phyloP scores from a whole-genome alignment of 2,329 filamentous ascomycete genomes.

The Diaporthe humulicola region DNA sequence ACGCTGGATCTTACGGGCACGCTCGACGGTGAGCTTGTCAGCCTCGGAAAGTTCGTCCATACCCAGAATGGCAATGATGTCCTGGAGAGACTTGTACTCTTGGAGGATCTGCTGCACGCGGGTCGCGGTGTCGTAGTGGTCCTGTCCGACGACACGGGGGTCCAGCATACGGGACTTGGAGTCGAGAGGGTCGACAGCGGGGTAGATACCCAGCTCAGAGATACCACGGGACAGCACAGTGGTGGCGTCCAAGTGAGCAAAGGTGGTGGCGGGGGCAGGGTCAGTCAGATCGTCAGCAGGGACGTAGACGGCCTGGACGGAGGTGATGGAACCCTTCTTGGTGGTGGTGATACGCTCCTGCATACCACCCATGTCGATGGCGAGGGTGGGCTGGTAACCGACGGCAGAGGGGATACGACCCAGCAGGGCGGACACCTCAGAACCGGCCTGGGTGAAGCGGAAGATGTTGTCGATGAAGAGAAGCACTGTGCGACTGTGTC shows the following conservation, averaged over 20 bases:
- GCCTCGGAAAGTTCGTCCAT: slow-evolving; percentile 99
- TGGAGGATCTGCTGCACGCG: slow-evolving; percentile 99
- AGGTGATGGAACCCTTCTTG: slow-evolving; percentile 99
- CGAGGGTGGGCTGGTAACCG: slow-evolving; percentile 99
- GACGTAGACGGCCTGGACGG: slow-evolving; percentile 99
- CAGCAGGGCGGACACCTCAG: slow-evolving; percentile 98
- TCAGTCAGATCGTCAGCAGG: slow-evolving; percentile 99
- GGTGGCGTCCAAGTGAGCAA: slow-evolving; percentile 99
- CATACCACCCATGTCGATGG: slow-evolving; percentile 99
- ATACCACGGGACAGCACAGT: slow-evolving; percentile 99
- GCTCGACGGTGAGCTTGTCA: slow-evolving; percentile 99
- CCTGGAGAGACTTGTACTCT: slow-evolving; percentile 99
- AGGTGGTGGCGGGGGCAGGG: slow-evolving; percentile 98
- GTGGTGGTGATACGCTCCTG: slow-evolving; percentile 99
- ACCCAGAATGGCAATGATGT: slow-evolving; percentile 99
- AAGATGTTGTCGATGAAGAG: slow-evolving; percentile 99
- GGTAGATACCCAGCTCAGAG: slow-evolving; percentile 99
- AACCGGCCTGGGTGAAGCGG: slow-evolving; percentile 99
- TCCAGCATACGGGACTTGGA: slow-evolving; percentile 99
- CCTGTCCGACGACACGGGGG: slow-evolving; percentile 97
- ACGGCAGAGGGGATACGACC: slow-evolving; percentile 99
- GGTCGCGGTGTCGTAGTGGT: slow-evolving; percentile 96
- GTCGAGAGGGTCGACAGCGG: slow-evolving; percentile 99
- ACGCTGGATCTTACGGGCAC: slow-evolving; percentile 99
- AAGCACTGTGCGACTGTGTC: slow-evolving; percentile 73